A percentile compares a stretch with the other conserved stretches of the same genome.
phyloP scores from a whole-genome alignment of 163 green algal species.

The Coccomyxa subellipsoidea region DNA sequence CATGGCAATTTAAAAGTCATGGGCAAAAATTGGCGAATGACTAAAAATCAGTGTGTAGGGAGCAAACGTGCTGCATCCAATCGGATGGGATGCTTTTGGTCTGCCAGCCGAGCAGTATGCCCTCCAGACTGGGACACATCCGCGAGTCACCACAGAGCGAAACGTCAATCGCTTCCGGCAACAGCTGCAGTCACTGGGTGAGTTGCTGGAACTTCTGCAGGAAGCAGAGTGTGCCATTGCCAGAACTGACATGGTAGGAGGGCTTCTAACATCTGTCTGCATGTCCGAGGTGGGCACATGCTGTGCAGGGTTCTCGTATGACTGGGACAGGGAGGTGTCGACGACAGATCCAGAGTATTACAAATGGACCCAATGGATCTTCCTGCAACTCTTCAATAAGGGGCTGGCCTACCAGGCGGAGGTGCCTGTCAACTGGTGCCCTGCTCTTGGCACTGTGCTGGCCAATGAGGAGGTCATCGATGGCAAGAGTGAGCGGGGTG shows the following conservation, averaged over 20 bases:
- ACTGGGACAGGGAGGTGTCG: slow-evolving; percentile 93
- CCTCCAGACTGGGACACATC: slow-evolving; percentile 96
- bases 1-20: too few relatives aligned
- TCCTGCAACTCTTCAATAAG: slow-evolving; percentile 90
- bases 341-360: slow-evolving; percentile 95
- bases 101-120: slow-evolving; percentile 95
- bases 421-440: slow-evolving; percentile 98
- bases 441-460: slow-evolving; percentile 93
- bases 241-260: neutral
- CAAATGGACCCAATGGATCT: slow-evolving; percentile 99
- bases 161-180: slow-evolving; percentile 90
- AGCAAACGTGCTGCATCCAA: slow-evolving; percentile 98
- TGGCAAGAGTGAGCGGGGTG: slow-evolving; percentile 78
- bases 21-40: too few relatives aligned
- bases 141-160: slow-evolving; percentile 77
- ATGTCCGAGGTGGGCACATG: too few relatives aligned
- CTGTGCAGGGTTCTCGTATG: slow-evolving; percentile 87
- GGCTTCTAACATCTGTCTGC: neutral
- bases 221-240: neutral
- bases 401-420: slow-evolving; percentile 96
- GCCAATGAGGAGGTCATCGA: slow-evolving; percentile 98
- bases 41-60: slow-evolving; percentile 35
- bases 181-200: slow-evolving; percentile 32
- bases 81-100: slow-evolving; percentile 99
- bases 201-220: neutral